Percentiles rank a stretch among this genome's conserved stretches.
Conservation (phyloP, 2,329 filamentous ascomycete species). For the Ophiostoma ulmi region DNA sequence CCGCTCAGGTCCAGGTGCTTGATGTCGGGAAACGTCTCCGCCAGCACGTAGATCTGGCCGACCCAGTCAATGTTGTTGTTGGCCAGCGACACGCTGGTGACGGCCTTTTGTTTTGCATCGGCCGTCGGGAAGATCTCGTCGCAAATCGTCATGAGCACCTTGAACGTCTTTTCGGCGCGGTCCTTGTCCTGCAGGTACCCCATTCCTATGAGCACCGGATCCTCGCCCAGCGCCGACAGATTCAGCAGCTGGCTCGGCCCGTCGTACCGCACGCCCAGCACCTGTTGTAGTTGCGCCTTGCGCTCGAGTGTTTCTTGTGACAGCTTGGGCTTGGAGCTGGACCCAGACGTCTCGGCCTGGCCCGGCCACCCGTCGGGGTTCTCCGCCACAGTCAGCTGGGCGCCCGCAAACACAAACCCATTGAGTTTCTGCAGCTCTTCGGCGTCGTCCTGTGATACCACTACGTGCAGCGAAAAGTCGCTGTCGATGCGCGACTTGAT, state of each 20-base stretch:
- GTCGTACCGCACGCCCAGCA: constrained; percentile 72
- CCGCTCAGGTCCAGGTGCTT: constrained; percentile 84
- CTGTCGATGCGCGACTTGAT: constrained; percentile 68
- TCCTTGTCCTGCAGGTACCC: constrained; percentile 69
- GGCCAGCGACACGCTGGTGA: constrained; percentile 75
- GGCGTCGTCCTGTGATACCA: constrained; percentile 58
- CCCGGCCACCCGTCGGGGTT: constrained; percentile 39
- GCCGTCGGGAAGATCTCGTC: constrained; percentile 68
- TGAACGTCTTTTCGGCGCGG: constrained; percentile 81
- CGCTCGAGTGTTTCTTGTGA: constrained; percentile 54
- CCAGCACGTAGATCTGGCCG: constrained; percentile 65
- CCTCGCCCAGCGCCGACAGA: constrained; percentile 69
- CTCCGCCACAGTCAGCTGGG: constrained; percentile 52
- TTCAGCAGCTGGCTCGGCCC: constrained; percentile 68
- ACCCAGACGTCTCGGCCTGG: constrained; percentile 13
- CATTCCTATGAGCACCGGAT: constrained; percentile 65
- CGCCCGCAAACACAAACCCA: constrained; percentile 62
- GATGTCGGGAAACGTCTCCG: constrained; percentile 75
- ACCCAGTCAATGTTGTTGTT: constrained; percentile 74
- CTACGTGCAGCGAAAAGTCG: constrained; percentile 60
- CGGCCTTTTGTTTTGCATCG: constrained; percentile 68
- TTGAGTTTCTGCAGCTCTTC: constrained; percentile 63
- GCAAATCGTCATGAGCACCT: constrained; percentile 82
- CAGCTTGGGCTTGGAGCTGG: constrained; percentile 33
- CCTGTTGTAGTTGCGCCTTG: constrained; percentile 62